A percentile compares a stretch with the other conserved stretches of the same genome.
Evolutionary conservation across 208 protist genomes (phyloP).

Genomic region (Acanthamoeba triangularis): DNA sequence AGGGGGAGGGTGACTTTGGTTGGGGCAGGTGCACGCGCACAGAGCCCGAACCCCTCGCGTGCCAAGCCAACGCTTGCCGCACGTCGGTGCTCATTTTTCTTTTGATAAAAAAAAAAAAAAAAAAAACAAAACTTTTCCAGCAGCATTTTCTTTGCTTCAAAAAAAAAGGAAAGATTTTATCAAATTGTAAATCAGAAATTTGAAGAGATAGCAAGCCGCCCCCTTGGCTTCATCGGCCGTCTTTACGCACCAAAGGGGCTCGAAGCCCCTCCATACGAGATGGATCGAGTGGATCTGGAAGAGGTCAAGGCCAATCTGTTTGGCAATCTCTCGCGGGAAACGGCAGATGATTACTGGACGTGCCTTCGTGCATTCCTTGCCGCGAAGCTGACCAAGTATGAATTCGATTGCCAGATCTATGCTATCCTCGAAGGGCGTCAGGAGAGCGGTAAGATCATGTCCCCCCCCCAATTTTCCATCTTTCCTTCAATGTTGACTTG

Average conservation of each 20-base stretch:
- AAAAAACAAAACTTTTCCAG: too few species aligned
- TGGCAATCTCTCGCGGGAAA: neutral
- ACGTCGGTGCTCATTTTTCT: too few species aligned
- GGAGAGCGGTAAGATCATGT: neutral
- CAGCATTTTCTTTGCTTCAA: too few species aligned
- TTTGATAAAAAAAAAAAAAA: too few species aligned
- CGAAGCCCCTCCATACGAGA: neutral
- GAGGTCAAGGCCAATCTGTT: slow-evolving; percentile 38
- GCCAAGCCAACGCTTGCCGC: too few species aligned
- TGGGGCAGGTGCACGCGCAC: too few species aligned
- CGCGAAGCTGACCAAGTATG: slow-evolving; percentile 53
- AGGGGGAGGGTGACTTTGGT: too few species aligned
- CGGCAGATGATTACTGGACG: slow-evolving; percentile 13
- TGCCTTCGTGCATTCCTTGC: neutral
- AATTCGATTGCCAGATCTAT: slow-evolving; percentile 66
- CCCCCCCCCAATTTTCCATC: neutral
- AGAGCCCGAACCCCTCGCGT: too few species aligned
- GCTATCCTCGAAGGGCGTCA: neutral
- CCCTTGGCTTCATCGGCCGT: too few species aligned
- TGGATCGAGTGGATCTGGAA: slow-evolving; percentile 47
- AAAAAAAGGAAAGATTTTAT: too few species aligned
- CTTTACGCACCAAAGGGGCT: neutral
- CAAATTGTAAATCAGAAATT: too few species aligned
- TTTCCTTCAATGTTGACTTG: neutral
- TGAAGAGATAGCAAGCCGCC: too few species aligned